Conservation (phyloP, 2,329 filamentous ascomycete species). For the Metarhizium humberi region DNA sequence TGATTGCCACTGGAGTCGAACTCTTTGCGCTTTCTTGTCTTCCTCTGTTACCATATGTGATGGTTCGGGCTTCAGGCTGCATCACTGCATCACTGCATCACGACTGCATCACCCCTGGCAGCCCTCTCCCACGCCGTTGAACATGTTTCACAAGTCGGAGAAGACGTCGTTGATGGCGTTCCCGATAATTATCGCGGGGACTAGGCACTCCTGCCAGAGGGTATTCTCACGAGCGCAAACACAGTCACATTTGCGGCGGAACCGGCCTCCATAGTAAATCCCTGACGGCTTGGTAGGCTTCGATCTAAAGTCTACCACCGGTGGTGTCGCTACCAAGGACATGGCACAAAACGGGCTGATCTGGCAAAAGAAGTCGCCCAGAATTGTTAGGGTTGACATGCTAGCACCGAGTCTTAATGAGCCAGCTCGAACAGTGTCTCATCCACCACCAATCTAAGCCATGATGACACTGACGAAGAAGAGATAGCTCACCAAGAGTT, state of each 20-base stretch:
- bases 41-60: not conserved
- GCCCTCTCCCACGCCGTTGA: slow-evolving; percentile 3
- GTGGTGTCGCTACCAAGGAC: too few species aligned
- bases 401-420: not conserved
- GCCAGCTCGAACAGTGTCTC: not conserved
- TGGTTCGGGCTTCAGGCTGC: not conserved
- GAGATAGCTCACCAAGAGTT: not conserved
- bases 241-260: not conserved
- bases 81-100: too few species aligned
- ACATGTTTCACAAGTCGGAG: not conserved
- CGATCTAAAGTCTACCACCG: too few species aligned
- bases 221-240: not conserved
- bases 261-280: not conserved
- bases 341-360: too few species aligned
- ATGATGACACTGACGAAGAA: not conserved
- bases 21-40: too few species aligned
- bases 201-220: not conserved
- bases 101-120: not conserved
- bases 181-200: not conserved
- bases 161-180: not conserved
- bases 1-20: too few species aligned
- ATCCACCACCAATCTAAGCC: not conserved
- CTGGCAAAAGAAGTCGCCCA: too few species aligned
- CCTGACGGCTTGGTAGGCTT: not conserved
- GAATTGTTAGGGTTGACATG: not conserved